Base-by-base conservation (phyloP, 257 asterid genomes). In the Henckelia pumila region DNA sequence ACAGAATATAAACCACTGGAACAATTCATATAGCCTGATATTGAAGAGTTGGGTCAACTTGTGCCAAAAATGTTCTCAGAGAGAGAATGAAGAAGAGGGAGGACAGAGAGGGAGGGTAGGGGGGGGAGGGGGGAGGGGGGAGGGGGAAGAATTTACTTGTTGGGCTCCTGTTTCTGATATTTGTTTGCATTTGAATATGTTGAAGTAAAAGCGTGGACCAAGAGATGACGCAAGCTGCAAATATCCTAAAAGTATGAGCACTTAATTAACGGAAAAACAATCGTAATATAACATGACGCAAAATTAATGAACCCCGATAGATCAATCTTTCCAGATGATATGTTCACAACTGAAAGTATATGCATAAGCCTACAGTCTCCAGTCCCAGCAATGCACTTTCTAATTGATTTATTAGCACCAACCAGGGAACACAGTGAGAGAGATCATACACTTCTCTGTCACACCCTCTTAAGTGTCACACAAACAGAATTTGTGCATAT, bases 91-190 rank as follows among this genome's bases (percentile, higher is more conserved):
- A 40, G n/a, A 40, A 40, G n/a, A 32, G 37, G 13, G 3, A 1
- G 16, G 11, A 0, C n/a, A 33, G 40, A 33, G 40, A 33, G 40
- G 40, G 7, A 10, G 2, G 47, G 13, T 6, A 3, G 16, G 37
- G 37, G 0, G 44, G 1, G 44, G 44, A 1, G 44, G 44, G 14
- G 44, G 10, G 44, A 9, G 44, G 44, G 35, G 35, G 2, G 44
- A 2, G 3, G 49, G 17, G 7, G 50, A 13, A 4, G 20, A 44
- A 14, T 44, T 44, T 75, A 80, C 85, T 72, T 83, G 88, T 50
- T 83, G 88, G 52, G 88, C 85, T 73, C 88, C 85, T 70, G 88
- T 83, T 70, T 83, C 88, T 75, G 88, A 80, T 77, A 83, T 80
- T 64, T 80, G 88, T 80, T 83, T 83, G 85, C 88, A 83, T 73